Conservation (phyloP, 2,329 filamentous ascomycete genomes). For the Capronia epimyces region DNA sequence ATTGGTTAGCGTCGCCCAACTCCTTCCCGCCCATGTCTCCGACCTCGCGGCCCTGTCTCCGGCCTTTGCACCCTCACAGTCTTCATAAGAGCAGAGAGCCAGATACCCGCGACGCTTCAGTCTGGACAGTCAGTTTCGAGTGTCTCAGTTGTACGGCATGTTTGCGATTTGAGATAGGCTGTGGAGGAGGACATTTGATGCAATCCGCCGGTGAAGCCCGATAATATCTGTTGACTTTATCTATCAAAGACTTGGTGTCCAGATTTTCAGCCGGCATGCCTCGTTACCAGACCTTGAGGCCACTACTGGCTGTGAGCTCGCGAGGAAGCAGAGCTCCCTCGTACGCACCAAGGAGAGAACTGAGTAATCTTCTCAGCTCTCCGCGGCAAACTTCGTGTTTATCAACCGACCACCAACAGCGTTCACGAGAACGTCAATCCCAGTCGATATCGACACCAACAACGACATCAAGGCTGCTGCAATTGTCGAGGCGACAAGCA, state of each 20-base stretch:
- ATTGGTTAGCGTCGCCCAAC: background rate
- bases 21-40: slow-evolving; percentile 6
- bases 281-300: slow-evolving; percentile 5
- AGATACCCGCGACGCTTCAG: too few relatives aligned
- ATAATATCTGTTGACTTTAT: too few relatives aligned
- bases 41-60: slow-evolving; percentile 2
- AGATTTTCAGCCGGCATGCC: slow-evolving; percentile 7
- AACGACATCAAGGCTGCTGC: background rate
- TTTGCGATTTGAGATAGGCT: background rate
- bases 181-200: background rate
- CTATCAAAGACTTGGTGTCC: too few relatives aligned
- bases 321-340: background rate
- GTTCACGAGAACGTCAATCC: background rate
- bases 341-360: slow-evolving; percentile 1
- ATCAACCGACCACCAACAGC: background rate
- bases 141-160: background rate
- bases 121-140: too few relatives aligned
- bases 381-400: background rate
- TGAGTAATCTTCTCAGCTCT: slow-evolving; percentile 12
- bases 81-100: too few relatives aligned
- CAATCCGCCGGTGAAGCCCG: background rate
- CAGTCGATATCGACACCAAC: background rate
- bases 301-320: slow-evolving; percentile 10
- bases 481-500: background rate
- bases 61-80: background rate